These are phyloP conservation scores for Trichodelitschia bisporula DNA, from an alignment of 495 filamentous ascomycete genomes.

Conservation along the genomic window DNA sequence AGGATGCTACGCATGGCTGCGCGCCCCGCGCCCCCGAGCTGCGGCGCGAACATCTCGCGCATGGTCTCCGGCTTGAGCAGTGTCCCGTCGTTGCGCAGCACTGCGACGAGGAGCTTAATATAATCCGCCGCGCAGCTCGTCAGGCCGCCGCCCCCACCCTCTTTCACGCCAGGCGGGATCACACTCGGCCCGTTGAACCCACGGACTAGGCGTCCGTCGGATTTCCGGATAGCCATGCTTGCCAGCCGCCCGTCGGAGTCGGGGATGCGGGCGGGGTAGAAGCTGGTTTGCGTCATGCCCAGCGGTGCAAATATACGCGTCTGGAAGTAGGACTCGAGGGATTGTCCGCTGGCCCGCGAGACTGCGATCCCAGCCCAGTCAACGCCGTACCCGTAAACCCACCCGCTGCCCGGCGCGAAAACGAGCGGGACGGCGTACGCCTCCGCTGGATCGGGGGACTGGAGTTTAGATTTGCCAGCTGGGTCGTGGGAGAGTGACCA, in stretches of 20 bases:
- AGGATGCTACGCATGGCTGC: too few species aligned
- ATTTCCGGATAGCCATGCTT: slow-evolving; percentile 9
- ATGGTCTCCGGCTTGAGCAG: slow-evolving; percentile 20
- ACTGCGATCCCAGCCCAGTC: slow-evolving; percentile 11
- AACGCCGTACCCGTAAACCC: slow-evolving; percentile 9
- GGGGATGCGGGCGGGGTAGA: slow-evolving; percentile 14
- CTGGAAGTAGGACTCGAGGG: slow-evolving; percentile 22
- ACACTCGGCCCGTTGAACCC: slow-evolving; percentile 8
- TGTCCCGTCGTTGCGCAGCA: slow-evolving; percentile 22
- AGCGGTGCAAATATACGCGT: slow-evolving; percentile 21
- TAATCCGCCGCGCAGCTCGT: slow-evolving; percentile 23
- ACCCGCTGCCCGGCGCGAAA: slow-evolving; percentile 14
- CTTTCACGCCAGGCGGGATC: slow-evolving; percentile 8
- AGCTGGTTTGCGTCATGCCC: slow-evolving; percentile 20
- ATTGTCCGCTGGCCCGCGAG: slow-evolving; percentile 5
- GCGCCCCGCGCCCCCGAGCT: slow-evolving; percentile 2
- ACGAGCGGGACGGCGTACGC: slow-evolving; percentile 8
- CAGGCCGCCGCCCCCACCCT: slow-evolving; percentile 28
- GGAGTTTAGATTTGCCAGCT: too few species aligned
- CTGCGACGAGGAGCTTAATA: slow-evolving; percentile 22
- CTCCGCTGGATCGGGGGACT: too few species aligned
- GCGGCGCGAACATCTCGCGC: slow-evolving; percentile 23
- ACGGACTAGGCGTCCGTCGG: slow-evolving; percentile 5
- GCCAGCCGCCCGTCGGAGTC: slow-evolving; percentile 11
- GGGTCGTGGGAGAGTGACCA: too few species aligned